A percentile compares a stretch with the other conserved stretches of the same genome.
phyloP scores from a whole-genome alignment of 2,329 filamentous ascomycete species.

The Fusarium oxysporum region DNA sequence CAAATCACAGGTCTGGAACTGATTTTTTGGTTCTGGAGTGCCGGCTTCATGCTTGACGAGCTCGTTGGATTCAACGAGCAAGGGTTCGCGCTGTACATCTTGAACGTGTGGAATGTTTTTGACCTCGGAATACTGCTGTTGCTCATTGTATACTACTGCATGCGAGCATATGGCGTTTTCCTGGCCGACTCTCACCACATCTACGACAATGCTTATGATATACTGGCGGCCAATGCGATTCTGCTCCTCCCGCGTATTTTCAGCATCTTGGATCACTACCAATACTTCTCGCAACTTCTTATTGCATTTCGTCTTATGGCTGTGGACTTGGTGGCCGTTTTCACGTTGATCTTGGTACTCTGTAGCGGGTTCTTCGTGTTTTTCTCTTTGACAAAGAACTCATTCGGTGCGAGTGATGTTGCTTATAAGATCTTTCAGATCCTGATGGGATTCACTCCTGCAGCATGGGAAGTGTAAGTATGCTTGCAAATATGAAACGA shows the following conservation, averaged over 20 bases:
- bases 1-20: slow-evolving; percentile 87
- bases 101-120: slow-evolving; percentile 98
- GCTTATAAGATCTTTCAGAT: slow-evolving; percentile 94
- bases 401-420: slow-evolving; percentile 77
- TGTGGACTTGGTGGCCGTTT: slow-evolving; percentile 85
- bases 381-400: slow-evolving; percentile 82
- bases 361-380: slow-evolving; percentile 97
- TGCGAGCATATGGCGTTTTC: slow-evolving; percentile 89
- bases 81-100: slow-evolving; percentile 94
- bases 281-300: slow-evolving; percentile 93
- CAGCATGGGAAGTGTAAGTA: slow-evolving; percentile 87
- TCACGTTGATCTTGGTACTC: slow-evolving; percentile 84
- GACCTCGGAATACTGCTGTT: slow-evolving; percentile 89
- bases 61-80: slow-evolving; percentile 97
- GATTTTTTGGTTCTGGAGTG: slow-evolving; percentile 97
- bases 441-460: slow-evolving; percentile 94
- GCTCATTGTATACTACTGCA: slow-evolving; percentile 88
- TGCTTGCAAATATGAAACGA: background rate
- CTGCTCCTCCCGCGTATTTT: slow-evolving; percentile 91
- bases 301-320: slow-evolving; percentile 97
- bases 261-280: slow-evolving; percentile 92
- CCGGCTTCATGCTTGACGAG: slow-evolving; percentile 96
- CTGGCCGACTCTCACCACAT: slow-evolving; percentile 79
- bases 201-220: slow-evolving; percentile 90
- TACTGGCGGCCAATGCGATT: slow-evolving; percentile 91